Evolutionary conservation across 1,284 basidiomycete species (phyloP), one percentile per base, ranked within the genome.

Genomic region (Sutorius eximius): DNA sequence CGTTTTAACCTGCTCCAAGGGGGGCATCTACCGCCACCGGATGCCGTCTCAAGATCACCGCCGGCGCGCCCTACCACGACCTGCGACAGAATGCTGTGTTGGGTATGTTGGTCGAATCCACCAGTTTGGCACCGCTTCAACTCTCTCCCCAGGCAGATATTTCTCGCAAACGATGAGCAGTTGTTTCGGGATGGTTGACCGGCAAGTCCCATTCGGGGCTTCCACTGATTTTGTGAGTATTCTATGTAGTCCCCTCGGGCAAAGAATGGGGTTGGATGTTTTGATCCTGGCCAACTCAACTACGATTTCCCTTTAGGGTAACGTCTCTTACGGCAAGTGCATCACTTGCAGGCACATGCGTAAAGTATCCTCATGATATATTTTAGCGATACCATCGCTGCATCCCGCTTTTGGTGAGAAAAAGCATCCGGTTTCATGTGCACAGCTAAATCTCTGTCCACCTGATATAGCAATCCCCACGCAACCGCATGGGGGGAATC

Each of bases 21-120:
- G 90, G 86, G 15, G 91, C 86, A 3, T 82, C 82, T 7, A 72
- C 82, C 29, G 86, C 89, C 1, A 90, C 89, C 3, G 82, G 80
- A 3, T 92, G 90, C 68, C 77, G 72, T 46, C 74, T 85, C 51
- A 76, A 82, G 45, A 69, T 87, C 50, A 72, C 74, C 5, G 58
- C 67, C 18, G 71, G 69, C 30, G 57, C 57, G 13, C 61, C 78
- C 22, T 81, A 81, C 61, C 77, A 76, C 58, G 86, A 91, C 43
- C 67, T 91, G 38, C 75, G 77, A 45, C 85, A 89, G 67, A 89
- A 89, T 59, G 61, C 70, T 45, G 76, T 75, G 3, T 76, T 89
- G 32, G 80, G 86, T 83, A 62, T 50, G 73, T 71, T 51, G 27
- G 10, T 47, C 49, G 38, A 45, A 46, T 37, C 18, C 33, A 33